Base-by-base conservation (phyloP, 192 early-diverging fungal species). In the Mortierella hygrophila region DNA sequence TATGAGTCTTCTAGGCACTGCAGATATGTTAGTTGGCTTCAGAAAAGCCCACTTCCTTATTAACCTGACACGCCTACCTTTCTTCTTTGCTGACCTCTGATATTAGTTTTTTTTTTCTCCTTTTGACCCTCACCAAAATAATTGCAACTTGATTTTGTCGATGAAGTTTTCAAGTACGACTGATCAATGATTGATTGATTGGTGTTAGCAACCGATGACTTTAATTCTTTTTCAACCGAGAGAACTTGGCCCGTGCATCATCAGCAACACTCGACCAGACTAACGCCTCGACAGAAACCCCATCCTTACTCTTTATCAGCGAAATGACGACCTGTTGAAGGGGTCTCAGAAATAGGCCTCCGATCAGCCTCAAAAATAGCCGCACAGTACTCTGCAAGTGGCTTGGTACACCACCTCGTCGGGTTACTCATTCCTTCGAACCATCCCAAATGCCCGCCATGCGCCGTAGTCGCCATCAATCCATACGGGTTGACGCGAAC, bases 401-500 rank as follows among this genome's bases (percentile, higher is more conserved):
- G 94, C n/a, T 93, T 91, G 18, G 92, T 90, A 21, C 90, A 89
- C 95, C 95, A 96, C 29, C 92, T 84, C 15, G 79, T 81, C 20
- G 90, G 90, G 32, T 57, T 57, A 35, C 82, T 70, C n/a, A 90
- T 84, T 16, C 91, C 90, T 71, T 94, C 91, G 85, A 96, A 96
- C 94, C 95, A 99, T 4, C 97, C 98, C 76, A 99, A 90, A 83
- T 99, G 98, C 23, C 98, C 98, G 68, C 98, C 98, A 40, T 91
- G 89, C 18, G 83, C 76, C 1, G 98, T 99, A 6, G 93, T 91
- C 8, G 94, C 97, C 23, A 99, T 86, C 0, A 98, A 65, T 38
- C 96, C 89, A 84, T 95, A 89, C 29, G 97, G 97, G 81, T 99
- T 99, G 11, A 54, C 83, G 72, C 82, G 83, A 72, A 94, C 92